Conservation (phyloP, 78 protist species). For the Emiliania huxleyi region DNA sequence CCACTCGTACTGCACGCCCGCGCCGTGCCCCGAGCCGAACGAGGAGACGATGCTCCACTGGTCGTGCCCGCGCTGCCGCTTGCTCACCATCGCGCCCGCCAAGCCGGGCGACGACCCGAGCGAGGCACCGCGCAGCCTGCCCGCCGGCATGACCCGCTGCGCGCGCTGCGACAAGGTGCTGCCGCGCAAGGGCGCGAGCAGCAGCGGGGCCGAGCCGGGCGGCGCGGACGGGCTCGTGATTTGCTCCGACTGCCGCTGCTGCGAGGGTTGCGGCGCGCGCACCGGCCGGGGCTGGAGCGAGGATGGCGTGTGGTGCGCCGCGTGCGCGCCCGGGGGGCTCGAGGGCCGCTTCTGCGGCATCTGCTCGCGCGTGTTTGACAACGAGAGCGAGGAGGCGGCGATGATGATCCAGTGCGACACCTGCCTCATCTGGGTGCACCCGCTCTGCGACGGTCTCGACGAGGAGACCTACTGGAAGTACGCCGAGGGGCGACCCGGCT, state of each 20-base stretch:
- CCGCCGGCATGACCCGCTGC: background rate
- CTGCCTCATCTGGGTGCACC: background rate
- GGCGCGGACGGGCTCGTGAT: background rate
- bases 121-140: background rate
- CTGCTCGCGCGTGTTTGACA: background rate
- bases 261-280: background rate
- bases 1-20: background rate
- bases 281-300: background rate
- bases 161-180: background rate
- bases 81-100: background rate
- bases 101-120: background rate
- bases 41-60: background rate
- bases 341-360: background rate
- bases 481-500: background rate
- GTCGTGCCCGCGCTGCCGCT: slow-evolving; percentile 4
- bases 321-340: background rate
- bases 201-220: background rate
- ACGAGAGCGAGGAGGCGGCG: background rate
- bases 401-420: background rate
- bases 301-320: slow-evolving; percentile 2
- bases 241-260: background rate
- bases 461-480: background rate
- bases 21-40: background rate
- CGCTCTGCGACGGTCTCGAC: background rate
- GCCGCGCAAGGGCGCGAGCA: slow-evolving; percentile 1